Conservation (phyloP, 495 filamentous ascomycete species). For the Lophiotrema nucula region DNA sequence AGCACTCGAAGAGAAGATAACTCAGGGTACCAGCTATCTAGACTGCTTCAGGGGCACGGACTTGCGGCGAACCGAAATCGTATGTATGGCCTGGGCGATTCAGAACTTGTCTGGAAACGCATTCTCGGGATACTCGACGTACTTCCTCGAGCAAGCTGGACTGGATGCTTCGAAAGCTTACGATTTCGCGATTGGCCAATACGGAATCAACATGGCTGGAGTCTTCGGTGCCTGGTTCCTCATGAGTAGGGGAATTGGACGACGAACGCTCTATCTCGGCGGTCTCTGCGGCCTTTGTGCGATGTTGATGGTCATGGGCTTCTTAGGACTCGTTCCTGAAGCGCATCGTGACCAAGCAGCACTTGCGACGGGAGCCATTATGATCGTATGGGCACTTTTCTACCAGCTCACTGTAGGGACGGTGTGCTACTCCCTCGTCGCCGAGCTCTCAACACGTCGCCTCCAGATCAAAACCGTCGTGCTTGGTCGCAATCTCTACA, state of each 20-base stretch:
- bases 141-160: constrained; percentile 76
- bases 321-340: constrained; percentile 38
- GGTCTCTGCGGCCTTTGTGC: constrained; percentile 38
- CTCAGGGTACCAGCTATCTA: constrained; percentile 37
- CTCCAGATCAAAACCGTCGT: constrained; percentile 56
- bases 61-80: constrained; percentile 42
- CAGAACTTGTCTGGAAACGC: constrained; percentile 77
- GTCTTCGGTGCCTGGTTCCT: constrained; percentile 43
- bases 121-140: constrained; percentile 78
- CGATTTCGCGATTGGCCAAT: constrained; percentile 43
- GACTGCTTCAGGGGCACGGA: constrained; percentile 45
- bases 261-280: constrained; percentile 41
- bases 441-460: constrained; percentile 56
- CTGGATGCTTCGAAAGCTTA: constrained; percentile 33
- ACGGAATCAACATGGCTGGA: constrained; percentile 44
- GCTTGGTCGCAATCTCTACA: constrained; percentile 57
- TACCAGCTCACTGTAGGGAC: constrained; percentile 61
- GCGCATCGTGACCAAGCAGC: constrained; percentile 27
- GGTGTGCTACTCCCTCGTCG: constrained; percentile 60
- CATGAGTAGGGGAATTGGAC: constrained; percentile 39
- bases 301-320: constrained; percentile 44
- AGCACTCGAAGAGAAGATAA: constrained; percentile 42
- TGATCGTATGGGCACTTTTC: constrained; percentile 53
- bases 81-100: constrained; percentile 66
- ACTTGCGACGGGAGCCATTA: constrained; percentile 51